Base-by-base conservation (phyloP, 2,329 filamentous ascomycete genomes). In the Aspergillus flavus region DNA sequence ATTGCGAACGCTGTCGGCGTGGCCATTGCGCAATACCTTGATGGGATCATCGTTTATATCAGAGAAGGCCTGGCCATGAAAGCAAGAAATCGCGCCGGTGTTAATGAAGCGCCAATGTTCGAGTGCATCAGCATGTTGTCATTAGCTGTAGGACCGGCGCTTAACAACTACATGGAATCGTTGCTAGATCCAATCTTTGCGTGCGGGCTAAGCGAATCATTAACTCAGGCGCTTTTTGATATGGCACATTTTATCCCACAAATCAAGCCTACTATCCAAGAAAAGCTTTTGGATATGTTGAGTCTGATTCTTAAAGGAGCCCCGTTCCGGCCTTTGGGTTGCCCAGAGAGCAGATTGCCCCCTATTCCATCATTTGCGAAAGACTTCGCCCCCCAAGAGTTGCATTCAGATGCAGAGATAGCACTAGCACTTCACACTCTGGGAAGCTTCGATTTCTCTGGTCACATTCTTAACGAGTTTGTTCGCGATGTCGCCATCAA, bases 191-290 rank as follows among this genome's bases (percentile, higher is more conserved):
- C 96, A 12, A 97, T 99, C 63, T 99, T 99, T 78, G 94, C 93
- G 19, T 99, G 95, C 75, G 95, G 96, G 56, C 84, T 99, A 58
- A 97, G 93, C 43, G 91, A 94, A 61, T 95, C 96, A 69, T 85
- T 99, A 28, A 97, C 94, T 0, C 94, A 98, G 75, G 96, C 96
- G 3, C 83, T 99, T 59, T 94, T 98, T 26, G 96, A 99, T 73
- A 97, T 99, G 92, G 95, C 95, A 32, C 96, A 98, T 75, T 98
- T 99, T 75, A 97, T 99, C 54, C 95, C 94, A 0, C 93, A 96
- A 0, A 93, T 97, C 62, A 95, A 96, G 75, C 86, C 91, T 2
- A 94, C 89, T 7, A 98, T 99, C 46, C 95, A 99, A 74, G 94
- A 97, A 73, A 90, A 95, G 70, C 82, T 99, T 28, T 85, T 99